phyloP scores from a whole-genome alignment of 1,139 yeast species.

The Debaryomycetaceae sp. region DNA sequence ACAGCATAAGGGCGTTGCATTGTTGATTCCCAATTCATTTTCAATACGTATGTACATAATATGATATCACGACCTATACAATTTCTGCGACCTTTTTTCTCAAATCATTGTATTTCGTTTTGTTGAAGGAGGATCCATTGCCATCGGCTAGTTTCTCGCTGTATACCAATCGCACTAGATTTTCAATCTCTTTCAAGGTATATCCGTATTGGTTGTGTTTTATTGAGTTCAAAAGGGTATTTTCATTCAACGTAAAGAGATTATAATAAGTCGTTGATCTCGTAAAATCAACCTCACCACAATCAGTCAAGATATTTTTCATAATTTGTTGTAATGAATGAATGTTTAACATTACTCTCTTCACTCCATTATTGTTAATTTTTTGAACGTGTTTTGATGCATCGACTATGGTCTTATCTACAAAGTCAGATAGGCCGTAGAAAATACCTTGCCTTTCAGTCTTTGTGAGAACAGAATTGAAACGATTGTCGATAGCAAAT shows the following conservation, averaged over 20 bases:
- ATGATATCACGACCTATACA: not conserved
- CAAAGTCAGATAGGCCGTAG: slow-evolving; percentile 54
- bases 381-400: slow-evolving; percentile 57
- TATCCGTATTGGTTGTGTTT: slow-evolving; percentile 15
- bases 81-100: slow-evolving; percentile 22
- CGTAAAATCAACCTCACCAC: slow-evolving; percentile 58
- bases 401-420: slow-evolving; percentile 54
- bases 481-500: slow-evolving; percentile 45
- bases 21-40: slow-evolving; percentile 5
- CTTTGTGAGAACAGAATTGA: slow-evolving; percentile 24
- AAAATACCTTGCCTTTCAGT: slow-evolving; percentile 31
- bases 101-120: slow-evolving; percentile 38
- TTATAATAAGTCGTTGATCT: slow-evolving; percentile 59
- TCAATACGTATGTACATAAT: not conserved
- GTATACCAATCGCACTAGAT: slow-evolving; percentile 39
- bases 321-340: slow-evolving; percentile 74
- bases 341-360: slow-evolving; percentile 64
- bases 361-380: slow-evolving; percentile 64
- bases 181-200: slow-evolving; percentile 24
- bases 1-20: slow-evolving; percentile 8
- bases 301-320: slow-evolving; percentile 55
- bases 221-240: slow-evolving; percentile 24
- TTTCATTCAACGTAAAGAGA: slow-evolving; percentile 44
- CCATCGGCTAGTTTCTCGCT: slow-evolving; percentile 46
- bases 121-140: slow-evolving; percentile 37